Evolutionary conservation across 2,329 filamentous ascomycete genomes (phyloP).

Genomic region (Beauveria sp.): DNA sequence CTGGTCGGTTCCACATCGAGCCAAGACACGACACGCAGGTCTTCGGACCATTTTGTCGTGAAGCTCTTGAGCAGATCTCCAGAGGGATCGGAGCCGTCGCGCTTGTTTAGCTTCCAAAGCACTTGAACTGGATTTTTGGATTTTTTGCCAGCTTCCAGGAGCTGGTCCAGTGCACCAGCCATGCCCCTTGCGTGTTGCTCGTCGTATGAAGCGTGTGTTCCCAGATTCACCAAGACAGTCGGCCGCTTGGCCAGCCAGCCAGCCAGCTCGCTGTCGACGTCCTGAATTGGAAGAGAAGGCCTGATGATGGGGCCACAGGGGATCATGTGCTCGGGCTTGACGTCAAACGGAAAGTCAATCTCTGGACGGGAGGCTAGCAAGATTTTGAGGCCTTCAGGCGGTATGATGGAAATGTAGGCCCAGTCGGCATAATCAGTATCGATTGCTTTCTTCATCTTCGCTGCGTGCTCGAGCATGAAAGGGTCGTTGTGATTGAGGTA

Average conservation of each 20-base stretch:
- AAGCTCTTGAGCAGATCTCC: slow-evolving; percentile 6
- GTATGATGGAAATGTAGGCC: slow-evolving; percentile 4
- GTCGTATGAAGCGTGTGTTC: slow-evolving; percentile 27
- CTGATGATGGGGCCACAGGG: slow-evolving; percentile 38
- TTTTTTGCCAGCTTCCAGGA: neutral
- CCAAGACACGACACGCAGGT: slow-evolving; percentile 20
- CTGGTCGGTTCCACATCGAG: slow-evolving; percentile 24
- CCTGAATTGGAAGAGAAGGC: slow-evolving; percentile 24
- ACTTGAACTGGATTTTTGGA: slow-evolving; percentile 10
- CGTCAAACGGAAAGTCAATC: slow-evolving; percentile 26
- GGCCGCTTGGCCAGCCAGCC: slow-evolving; percentile 32
- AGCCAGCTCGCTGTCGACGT: slow-evolving; percentile 34
- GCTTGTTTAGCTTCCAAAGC: slow-evolving; percentile 25
- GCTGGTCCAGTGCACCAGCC: slow-evolving; percentile 17
- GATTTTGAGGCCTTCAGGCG: neutral
- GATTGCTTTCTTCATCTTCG: neutral
- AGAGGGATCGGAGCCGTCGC: slow-evolving; percentile 13
- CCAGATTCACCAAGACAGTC: slow-evolving; percentile 41
- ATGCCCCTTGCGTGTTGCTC: slow-evolving; percentile 20
- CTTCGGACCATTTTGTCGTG: slow-evolving; percentile 18
- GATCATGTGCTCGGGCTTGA: slow-evolving; percentile 24
- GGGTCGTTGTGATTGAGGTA: neutral
- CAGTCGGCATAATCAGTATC: slow-evolving; percentile 6
- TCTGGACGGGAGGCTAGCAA: slow-evolving; percentile 11
- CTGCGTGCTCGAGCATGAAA: neutral